Evolutionary conservation across 2,329 filamentous ascomycete species (phyloP), one percentile per base, ranked within the genome.

Genomic region (Diaporthe sp.): DNA sequence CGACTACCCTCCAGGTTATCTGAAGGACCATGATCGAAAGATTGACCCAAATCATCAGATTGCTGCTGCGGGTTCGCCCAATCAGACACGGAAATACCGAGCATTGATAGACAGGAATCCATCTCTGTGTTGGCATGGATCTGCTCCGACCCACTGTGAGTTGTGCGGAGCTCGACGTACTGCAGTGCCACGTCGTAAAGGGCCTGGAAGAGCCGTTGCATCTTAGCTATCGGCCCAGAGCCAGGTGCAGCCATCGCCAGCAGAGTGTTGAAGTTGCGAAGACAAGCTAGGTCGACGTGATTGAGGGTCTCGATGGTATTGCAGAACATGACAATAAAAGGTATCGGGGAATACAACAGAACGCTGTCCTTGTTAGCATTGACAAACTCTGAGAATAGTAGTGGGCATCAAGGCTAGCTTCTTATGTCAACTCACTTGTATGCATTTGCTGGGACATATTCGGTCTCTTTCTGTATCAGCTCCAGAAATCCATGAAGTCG

Each of bases 91-190:
- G 63, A 25, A 6, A 68, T 49, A 22, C 28, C 63, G 22, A 37
- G 20, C 31, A 68, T 51, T 68, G 63, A 68, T 53, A 68, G 22
- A 31, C 44, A 67, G 13, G 61, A 49, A 49, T 51, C 63, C 20
- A 68, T 68, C 44, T 68, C 44, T 37, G 44, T 22, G 44, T 37
- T 51, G 63, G 44, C 44, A 53, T 25, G 44, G 44, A 9, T 51
- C 63, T 37, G 63, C 44, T 51, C 25, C 49, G 15, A 25, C 17
- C 25, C 42, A 20, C 42, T 25, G 4, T 31, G 39, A n/a, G 61
- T 12, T 51, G 42, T 25, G 17, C 44, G 61, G 42, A 67, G n/a
- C 44, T 68, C 47, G 25, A 68, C 7, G 49, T 53, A 68, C 15
- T 39, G 47, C 47, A 53, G 20, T 53, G 47, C 65, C 47, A 68